Base-by-base conservation (phyloP, 495 filamentous ascomycete genomes). In the Xylaria intraflava region DNA sequence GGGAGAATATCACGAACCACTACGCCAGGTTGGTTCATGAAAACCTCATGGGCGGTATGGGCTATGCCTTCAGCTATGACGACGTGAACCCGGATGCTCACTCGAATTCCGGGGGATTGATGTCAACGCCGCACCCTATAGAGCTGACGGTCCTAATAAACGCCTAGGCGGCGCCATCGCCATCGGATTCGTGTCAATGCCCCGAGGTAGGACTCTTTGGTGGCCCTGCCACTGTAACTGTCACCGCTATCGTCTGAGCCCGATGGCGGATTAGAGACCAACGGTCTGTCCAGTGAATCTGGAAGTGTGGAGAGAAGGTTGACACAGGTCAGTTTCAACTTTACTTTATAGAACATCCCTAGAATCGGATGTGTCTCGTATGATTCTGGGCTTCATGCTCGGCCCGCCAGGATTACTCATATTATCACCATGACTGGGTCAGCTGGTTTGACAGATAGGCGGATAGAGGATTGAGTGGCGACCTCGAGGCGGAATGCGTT, bases 81-180 rank as follows among this genome's bases (percentile, higher is more conserved):
- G 72, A 75, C 50, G 72, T 74, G 9, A 68, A 62, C 30, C 64
- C 69, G 1, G 57, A 56, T 22, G 58, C 55, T 45, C 76, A 74
- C 7, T 53, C 49, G 43, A 78, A 85, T 65, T 74, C 81, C 55
- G 76, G 74, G 46, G 83, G 83, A 0, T 71, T 70, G 52, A 73
- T 84, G 8, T 50, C 41, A 17, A 24, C 31, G 17, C 17, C 33
- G 39, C 22, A 14, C 6, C 38, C 27, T 6, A 14, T 51, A 2
- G n/a, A 22, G 20, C 30, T 56, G 17, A 3, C 7, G 5, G 11
- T 56, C 19, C 23, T 19, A 8, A 36, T 56, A 10, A 55, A 55
- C 17, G 24, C 8, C 10, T 51, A 51, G 40, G 23, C 22, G 35
- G 2, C 26, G 12, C 19, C 33, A 14, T 26, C 24, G 27, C n/a